Evolutionary conservation across 2,329 filamentous ascomycete species (phyloP).

Genomic region (Penicillium sp.): DNA sequence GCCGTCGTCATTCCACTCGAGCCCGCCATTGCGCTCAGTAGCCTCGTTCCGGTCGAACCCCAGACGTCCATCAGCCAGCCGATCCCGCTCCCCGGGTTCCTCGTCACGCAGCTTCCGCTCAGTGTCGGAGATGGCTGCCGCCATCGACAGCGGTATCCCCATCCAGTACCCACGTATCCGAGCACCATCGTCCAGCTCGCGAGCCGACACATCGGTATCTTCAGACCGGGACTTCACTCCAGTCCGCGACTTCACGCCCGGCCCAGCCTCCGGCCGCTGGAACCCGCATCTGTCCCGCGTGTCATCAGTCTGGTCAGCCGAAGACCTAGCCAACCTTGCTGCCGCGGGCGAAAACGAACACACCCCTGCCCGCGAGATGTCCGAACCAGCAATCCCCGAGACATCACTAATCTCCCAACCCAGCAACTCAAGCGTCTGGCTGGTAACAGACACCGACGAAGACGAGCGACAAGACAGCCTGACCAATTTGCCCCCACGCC

Average conservation of each 20-base stretch:
- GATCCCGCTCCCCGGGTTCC: constrained; percentile 37
- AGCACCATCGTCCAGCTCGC: constrained; percentile 44
- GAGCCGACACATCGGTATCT: constrained; percentile 38
- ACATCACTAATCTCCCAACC: constrained; percentile 27
- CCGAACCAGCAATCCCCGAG: constrained; percentile 28
- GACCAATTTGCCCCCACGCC: constrained; percentile 38
- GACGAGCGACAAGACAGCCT: constrained; percentile 42
- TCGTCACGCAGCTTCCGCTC: constrained; percentile 37
- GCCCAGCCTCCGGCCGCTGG: constrained; percentile 40
- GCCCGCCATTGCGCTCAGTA: constrained; percentile 38
- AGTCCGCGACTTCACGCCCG: constrained; percentile 36
- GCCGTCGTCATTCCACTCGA: constrained; percentile 41
- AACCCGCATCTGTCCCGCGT: constrained; percentile 49
- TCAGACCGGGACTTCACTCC: constrained; percentile 35
- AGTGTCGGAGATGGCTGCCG: constrained; percentile 41
- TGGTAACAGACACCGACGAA: constrained; percentile 36
- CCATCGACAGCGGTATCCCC: constrained; percentile 38
- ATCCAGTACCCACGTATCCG: constrained; percentile 44
- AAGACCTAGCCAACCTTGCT: constrained; percentile 33
- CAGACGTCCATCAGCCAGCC: constrained; percentile 14
- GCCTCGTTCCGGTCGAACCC: constrained; percentile 27
- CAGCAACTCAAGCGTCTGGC: constrained; percentile 36
- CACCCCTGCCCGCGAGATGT: constrained; percentile 10
- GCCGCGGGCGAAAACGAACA: constrained; percentile 23
- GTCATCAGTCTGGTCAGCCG: constrained; percentile 46